Evolutionary conservation across 306 rosid species (phyloP), one percentile per base, ranked within the genome.

Genomic region (Albizia julibrissin): DNA sequence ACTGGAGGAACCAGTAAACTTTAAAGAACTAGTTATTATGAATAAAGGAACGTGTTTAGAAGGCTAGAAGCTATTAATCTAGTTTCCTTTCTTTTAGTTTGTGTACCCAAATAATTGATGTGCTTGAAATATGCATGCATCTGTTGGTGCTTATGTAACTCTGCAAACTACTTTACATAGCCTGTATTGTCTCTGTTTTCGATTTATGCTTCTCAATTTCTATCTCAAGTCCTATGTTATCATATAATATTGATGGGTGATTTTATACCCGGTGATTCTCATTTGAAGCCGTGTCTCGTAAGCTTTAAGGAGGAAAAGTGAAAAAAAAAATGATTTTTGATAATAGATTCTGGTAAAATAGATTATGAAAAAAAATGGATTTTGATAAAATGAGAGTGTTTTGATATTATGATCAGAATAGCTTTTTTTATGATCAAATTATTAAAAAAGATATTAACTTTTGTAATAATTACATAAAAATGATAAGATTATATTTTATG

Each of bases 11-110:
- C 74, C 29, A n/a, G 54, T 15, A 69, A 42, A 40, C 33, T 69
- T 21, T 69, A 27, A 42, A 40, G 46, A 39, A 42, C 44, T 5
- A 65, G 70, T 31, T 80, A 46, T 15, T 31, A 77, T 79, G 84
- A 89, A 87, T 86, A 89, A 89, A 29, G 69, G 49, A 50, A 34
- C 82, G 81, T 76, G 56, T 59, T 47, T 47, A 76, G 86, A 58
- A 62, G 72, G 66, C 75, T 66, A 80, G 86, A 66, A 56, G 72
- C 71, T 79, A 42, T 26, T 82, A 44, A 22, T 83, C 64, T 65
- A 69, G 15, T 74, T 84, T 75, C 69, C 43, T 62, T 75, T 15
- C 69, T 46, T 65, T 15, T 42, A 34, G 39, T 43, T 22, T 58
- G 22, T 82, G 44, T 64, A 74, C 59, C 40, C 3, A 79, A 61